These are phyloP conservation scores for Sarcomyxa edulis DNA, from an alignment of 768 basidiomycete species.

Conservation along the genomic window DNA sequence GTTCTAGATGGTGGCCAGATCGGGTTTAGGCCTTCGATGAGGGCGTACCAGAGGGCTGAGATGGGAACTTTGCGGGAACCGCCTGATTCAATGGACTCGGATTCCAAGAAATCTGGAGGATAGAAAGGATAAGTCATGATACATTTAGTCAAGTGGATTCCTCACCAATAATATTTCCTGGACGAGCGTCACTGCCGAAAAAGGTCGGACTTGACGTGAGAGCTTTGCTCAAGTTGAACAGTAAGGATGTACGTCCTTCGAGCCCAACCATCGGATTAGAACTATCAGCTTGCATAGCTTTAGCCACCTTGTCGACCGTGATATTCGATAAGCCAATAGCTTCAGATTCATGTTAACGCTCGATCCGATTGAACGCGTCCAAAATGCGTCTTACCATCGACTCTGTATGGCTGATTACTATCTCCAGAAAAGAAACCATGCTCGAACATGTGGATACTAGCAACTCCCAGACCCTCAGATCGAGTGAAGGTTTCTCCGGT, in stretches of 20 bases:
- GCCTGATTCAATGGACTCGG: slow-evolving; percentile 40
- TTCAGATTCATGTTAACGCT: slow-evolving; percentile 20
- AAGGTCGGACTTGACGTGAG: slow-evolving; percentile 58
- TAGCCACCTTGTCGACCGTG: slow-evolving; percentile 50
- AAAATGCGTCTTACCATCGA: slow-evolving; percentile 61
- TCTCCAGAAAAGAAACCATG: slow-evolving; percentile 77
- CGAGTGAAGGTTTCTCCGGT: slow-evolving; percentile 51
- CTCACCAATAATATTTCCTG: slow-evolving; percentile 78
- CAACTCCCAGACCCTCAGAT: slow-evolving; percentile 85
- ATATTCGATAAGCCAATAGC: slow-evolving; percentile 68
- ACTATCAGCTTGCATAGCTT: slow-evolving; percentile 74
- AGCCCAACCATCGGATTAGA: slow-evolving; percentile 88
- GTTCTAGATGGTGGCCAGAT: slow-evolving; percentile 86
- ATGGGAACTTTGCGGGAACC: slow-evolving; percentile 54
- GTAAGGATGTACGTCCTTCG: slow-evolving; percentile 76
- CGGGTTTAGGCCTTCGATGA: slow-evolving; percentile 76
- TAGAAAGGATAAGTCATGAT: not conserved
- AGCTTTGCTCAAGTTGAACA: slow-evolving; percentile 69
- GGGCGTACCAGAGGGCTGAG: slow-evolving; percentile 71
- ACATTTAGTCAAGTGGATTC: not conserved
- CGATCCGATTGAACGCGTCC: not conserved
- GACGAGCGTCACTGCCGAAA: slow-evolving; percentile 72
- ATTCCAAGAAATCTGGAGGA: slow-evolving; percentile 60
- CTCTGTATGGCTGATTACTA: slow-evolving; percentile 54
- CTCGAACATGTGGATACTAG: slow-evolving; percentile 86